Percentiles rank a stretch among this genome's conserved stretches.
phyloP scores from a whole-genome alignment of 2,329 filamentous ascomycete species.

The Boeremia exigua region DNA sequence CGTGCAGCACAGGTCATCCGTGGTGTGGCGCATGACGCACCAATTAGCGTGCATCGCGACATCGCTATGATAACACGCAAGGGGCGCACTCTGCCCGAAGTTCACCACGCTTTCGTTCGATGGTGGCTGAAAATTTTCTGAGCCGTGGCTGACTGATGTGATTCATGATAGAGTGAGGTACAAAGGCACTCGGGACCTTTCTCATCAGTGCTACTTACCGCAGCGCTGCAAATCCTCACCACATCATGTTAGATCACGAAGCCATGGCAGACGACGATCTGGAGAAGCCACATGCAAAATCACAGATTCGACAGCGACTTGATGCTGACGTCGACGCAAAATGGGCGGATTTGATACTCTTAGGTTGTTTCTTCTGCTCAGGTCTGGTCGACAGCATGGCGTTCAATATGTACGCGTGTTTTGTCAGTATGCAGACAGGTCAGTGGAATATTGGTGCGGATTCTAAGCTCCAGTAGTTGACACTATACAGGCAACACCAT shows the following conservation, averaged over 20 bases:
- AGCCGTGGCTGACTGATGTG: conserved; percentile 13
- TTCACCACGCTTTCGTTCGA: background rate
- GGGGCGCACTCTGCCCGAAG: conserved; percentile 3
- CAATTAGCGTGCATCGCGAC: conserved; percentile 19
- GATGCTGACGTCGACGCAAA: conserved; percentile 19
- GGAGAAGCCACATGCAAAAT: conserved; percentile 7
- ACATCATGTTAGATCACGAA: conserved; percentile 2
- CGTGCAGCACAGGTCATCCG: conserved; percentile 5
- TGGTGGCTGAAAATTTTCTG: conserved; percentile 17
- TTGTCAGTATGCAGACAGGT: conserved; percentile 62
- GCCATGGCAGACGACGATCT: background rate
- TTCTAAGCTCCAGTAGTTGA: background rate
- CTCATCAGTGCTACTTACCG: background rate
- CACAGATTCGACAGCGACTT: conserved; percentile 14
- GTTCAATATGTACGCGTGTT: conserved; percentile 58
- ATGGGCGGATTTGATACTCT: conserved; percentile 38
- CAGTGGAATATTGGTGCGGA: conserved; percentile 4
- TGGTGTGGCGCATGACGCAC: conserved; percentile 12
- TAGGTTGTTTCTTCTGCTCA: conserved; percentile 55
- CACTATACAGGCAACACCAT: conserved; percentile 64
- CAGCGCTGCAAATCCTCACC: background rate
- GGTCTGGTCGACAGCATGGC: conserved; percentile 56
- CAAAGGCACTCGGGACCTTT: conserved; percentile 1
- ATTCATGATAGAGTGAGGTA: conserved; percentile 1
- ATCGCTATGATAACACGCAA: conserved; percentile 8